Conservation (phyloP, 2,329 filamentous ascomycete genomes). For the Pseudogymnoascus sp. region DNA sequence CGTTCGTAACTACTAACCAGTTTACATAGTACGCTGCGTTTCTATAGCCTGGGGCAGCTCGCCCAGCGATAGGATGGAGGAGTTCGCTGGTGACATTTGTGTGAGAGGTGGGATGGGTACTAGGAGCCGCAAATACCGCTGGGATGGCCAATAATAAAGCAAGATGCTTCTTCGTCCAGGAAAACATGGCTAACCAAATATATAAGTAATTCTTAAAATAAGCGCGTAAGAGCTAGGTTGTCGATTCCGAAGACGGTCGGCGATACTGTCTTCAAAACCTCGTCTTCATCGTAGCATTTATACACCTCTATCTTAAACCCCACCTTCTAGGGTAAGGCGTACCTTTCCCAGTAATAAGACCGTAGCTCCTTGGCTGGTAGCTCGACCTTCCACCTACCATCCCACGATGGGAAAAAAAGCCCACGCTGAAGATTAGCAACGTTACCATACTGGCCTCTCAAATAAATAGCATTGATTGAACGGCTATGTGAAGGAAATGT, state of each 20-base stretch:
- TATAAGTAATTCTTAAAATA: not conserved
- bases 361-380: constrained; percentile 1
- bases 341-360: not conserved
- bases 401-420: not conserved
- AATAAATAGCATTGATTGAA: not conserved
- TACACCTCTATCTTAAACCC: not conserved
- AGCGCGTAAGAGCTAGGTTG: not conserved
- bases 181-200: not conserved
- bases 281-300: not conserved
- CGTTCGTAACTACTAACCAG: constrained; percentile 29
- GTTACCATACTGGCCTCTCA: not conserved
- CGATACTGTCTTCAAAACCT: not conserved
- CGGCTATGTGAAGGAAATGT: not conserved
- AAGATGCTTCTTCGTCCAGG: constrained; percentile 7
- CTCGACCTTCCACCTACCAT: not conserved
- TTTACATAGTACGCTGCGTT: constrained; percentile 21
- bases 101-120: not conserved
- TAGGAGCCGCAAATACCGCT: not conserved
- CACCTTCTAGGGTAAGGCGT: not conserved
- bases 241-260: not conserved
- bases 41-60: constrained; percentile 11
- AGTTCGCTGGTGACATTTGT: not conserved
- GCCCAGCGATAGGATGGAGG: not conserved
- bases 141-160: not conserved
- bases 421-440: constrained; percentile 2